phyloP scores from a whole-genome alignment of 805 yeast genomes.

The Scheffersomyces amazonensis region DNA sequence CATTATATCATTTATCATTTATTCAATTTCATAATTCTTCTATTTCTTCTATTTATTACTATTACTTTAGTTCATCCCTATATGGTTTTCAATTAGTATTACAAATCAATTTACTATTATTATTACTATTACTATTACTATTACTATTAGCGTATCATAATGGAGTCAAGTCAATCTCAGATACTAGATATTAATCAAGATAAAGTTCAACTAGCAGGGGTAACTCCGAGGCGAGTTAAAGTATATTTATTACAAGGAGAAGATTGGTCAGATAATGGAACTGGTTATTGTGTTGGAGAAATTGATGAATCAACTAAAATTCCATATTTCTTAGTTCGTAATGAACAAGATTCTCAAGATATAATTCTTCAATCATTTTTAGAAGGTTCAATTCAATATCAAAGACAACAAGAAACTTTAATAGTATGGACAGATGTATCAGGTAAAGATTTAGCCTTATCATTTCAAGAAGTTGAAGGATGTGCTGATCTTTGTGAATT shows the following conservation, averaged over 20 bases:
- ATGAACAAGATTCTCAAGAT: slow-evolving; percentile 61
- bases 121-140: too few relatives aligned
- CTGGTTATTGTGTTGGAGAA: slow-evolving; percentile 85
- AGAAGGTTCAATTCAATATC: slow-evolving; percentile 79
- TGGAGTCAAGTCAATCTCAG: too few relatives aligned
- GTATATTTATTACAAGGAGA: slow-evolving; percentile 82
- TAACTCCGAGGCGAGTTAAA: slow-evolving; percentile 73
- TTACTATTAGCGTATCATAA: too few relatives aligned
- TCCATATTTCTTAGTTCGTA: slow-evolving; percentile 69
- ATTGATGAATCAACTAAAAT: slow-evolving; percentile 29
- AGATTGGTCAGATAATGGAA: slow-evolving; percentile 89
- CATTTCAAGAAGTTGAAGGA: slow-evolving; percentile 90
- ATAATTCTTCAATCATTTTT: slow-evolving; percentile 61
- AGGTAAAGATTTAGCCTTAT: slow-evolving; percentile 74
- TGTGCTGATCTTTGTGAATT: slow-evolving; percentile 83
- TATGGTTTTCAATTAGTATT: too few relatives aligned
- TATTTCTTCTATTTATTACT: too few relatives aligned
- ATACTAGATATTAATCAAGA: too few relatives aligned
- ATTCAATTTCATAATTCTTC: too few relatives aligned
- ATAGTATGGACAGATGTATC: slow-evolving; percentile 91
- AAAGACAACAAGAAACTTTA: slow-evolving; percentile 89
- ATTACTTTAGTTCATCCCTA: too few relatives aligned
- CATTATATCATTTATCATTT: too few relatives aligned
- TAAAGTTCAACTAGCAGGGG: slow-evolving; percentile 1
- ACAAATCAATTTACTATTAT: too few relatives aligned